Conservation (phyloP, 495 filamentous ascomycete species). For the Friedmanniomyces simplex region DNA sequence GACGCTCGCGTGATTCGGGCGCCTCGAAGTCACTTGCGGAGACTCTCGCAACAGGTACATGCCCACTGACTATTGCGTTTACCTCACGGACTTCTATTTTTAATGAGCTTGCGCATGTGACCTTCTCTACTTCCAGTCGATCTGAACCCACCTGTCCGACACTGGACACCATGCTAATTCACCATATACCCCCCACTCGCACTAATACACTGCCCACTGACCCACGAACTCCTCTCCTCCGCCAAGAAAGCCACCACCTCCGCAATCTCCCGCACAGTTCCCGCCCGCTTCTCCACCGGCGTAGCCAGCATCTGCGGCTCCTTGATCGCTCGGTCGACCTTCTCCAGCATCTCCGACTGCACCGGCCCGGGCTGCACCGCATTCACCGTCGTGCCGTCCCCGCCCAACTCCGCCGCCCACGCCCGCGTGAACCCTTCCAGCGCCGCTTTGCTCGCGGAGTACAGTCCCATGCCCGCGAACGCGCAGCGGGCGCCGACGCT, state of each 20-base stretch:
- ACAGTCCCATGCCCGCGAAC: constrained; percentile 30
- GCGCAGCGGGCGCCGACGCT: constrained; percentile 38
- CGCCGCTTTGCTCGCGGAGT: constrained; percentile 40
- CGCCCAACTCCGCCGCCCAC: constrained; percentile 37
- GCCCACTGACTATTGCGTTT: too few species aligned
- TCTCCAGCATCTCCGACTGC: constrained; percentile 33
- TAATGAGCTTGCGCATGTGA: too few species aligned
- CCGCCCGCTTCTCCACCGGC: constrained; percentile 29
- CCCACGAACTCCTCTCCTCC: constrained; percentile 25
- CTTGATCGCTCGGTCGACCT: constrained; percentile 28
- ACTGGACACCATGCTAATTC: constrained; percentile 6
- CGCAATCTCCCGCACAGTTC: constrained; percentile 29
- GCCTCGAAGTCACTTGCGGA: too few species aligned
- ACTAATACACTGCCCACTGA: constrained; percentile 29
- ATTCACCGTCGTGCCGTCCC: constrained; percentile 37
- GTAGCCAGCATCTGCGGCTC: constrained; percentile 33
- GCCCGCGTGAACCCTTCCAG: constrained; percentile 37
- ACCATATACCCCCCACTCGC: constrained; percentile 29
- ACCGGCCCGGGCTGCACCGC: constrained; percentile 36
- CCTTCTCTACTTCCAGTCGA: too few species aligned
- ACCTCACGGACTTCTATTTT: too few species aligned
- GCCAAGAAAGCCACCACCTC: constrained; percentile 29
- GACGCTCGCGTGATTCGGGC: too few species aligned
- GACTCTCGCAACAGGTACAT: too few species aligned
- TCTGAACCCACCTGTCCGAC: too few species aligned